These are phyloP conservation scores for Penicillium verrucosum DNA, from an alignment of 2,329 filamentous ascomycete genomes.

Conservation along the genomic window DNA sequence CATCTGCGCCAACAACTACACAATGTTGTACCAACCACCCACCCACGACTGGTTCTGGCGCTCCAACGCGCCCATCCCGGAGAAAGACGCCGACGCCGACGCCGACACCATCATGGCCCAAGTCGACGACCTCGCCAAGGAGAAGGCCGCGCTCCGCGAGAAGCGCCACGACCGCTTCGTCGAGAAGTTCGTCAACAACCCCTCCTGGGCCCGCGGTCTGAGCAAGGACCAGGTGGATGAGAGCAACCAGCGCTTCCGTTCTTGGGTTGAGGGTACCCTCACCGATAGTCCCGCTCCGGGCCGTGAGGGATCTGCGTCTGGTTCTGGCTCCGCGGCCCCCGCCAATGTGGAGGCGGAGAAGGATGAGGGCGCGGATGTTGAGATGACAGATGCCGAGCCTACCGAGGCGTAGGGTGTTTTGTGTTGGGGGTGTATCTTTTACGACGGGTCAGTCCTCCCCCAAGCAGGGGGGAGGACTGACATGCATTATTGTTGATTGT, in stretches of 20 bases:
- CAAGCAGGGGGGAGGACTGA: neutral
- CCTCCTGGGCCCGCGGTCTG: conserved; percentile 50
- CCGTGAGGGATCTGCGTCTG: conserved; percentile 14
- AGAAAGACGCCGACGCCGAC: conserved; percentile 19
- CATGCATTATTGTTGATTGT: conserved; percentile 4
- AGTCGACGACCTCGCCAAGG: conserved; percentile 35
- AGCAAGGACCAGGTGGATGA: conserved; percentile 50
- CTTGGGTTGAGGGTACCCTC: conserved; percentile 42
- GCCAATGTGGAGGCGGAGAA: conserved; percentile 18
- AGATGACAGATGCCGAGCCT: conserved; percentile 38
- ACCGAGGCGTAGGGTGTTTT: conserved; percentile 17
- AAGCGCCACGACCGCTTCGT: conserved; percentile 49
- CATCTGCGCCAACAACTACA: conserved; percentile 74
- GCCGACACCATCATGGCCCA: conserved; percentile 26
- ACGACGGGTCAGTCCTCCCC: neutral
- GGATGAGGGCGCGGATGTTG: conserved; percentile 19
- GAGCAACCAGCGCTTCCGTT: conserved; percentile 47
- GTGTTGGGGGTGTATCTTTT: conserved; percentile 3
- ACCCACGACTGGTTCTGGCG: conserved; percentile 70
- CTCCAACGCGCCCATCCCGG: conserved; percentile 23
- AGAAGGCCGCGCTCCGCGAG: conserved; percentile 36
- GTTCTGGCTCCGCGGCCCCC: conserved; percentile 10
- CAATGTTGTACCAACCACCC: conserved; percentile 70
- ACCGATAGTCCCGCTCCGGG: conserved; percentile 15
- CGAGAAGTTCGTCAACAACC: conserved; percentile 54